phyloP scores from a whole-genome alignment of 2,329 filamentous ascomycete genomes.

The Phialophora tarda region DNA sequence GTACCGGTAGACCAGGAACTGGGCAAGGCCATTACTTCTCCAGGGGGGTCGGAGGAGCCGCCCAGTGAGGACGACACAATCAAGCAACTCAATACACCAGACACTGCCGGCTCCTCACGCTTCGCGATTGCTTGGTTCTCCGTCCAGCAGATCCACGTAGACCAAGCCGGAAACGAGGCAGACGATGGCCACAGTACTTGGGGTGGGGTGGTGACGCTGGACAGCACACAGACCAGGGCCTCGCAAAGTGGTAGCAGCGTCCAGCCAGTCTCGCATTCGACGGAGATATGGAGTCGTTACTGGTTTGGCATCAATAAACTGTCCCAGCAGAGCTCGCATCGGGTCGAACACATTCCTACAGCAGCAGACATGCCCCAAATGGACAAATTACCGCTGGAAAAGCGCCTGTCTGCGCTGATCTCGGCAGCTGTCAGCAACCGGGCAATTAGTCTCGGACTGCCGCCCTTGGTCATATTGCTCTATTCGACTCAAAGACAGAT shows the following conservation, averaged over 20 bases:
- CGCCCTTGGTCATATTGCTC: constrained; percentile 84
- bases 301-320: constrained; percentile 79
- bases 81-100: constrained; percentile 46
- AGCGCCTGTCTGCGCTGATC: constrained; percentile 81
- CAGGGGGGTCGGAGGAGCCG: constrained; percentile 60
- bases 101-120: constrained; percentile 21
- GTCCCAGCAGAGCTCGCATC: constrained; percentile 54
- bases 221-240: constrained; percentile 84
- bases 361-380: constrained; percentile 43
- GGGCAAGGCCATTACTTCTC: constrained; percentile 79
- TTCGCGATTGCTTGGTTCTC: constrained; percentile 77
- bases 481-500: constrained; percentile 92
- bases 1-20: constrained; percentile 87
- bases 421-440: constrained; percentile 86
- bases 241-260: constrained; percentile 89
- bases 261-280: constrained; percentile 76
- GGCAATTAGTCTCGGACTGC: constrained; percentile 84
- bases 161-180: constrained; percentile 54
- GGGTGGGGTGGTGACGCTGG: constrained; percentile 85
- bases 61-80: constrained; percentile 74
- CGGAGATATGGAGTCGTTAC: constrained; percentile 82
- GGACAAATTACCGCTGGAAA: constrained; percentile 65
- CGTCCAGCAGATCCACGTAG: constrained; percentile 53
- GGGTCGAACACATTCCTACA: constrained; percentile 44
- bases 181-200: constrained; percentile 67